Conservation (phyloP, 2,329 filamentous ascomycete genomes). For the Claviceps fusiformis region DNA sequence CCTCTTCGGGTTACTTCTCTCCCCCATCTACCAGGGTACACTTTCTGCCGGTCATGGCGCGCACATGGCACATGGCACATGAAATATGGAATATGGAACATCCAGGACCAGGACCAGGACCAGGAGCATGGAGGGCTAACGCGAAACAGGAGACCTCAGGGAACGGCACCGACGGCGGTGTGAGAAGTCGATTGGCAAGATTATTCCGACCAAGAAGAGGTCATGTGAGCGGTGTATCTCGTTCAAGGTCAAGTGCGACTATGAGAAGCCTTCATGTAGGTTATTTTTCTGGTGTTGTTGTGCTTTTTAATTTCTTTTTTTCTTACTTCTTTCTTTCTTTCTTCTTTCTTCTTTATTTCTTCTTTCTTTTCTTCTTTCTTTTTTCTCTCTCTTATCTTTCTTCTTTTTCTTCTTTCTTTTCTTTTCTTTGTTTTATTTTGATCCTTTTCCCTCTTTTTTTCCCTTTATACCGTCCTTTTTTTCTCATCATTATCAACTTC, state of each 20-base stretch:
- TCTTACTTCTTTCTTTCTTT: not conserved
- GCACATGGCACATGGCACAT: not conserved
- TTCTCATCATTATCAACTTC: not conserved
- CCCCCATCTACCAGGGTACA: not conserved
- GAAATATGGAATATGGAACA: no score
- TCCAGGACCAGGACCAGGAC: no score
- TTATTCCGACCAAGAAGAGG: slow-evolving; percentile 7
- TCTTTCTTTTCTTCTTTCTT: not conserved
- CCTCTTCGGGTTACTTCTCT: not conserved
- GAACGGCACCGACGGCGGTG: slow-evolving; percentile 6
- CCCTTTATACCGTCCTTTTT: no score
- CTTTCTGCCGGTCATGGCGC: not conserved
- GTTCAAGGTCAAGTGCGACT: slow-evolving; percentile 8
- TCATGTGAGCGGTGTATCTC: slow-evolving; percentile 8
- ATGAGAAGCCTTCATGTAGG: slow-evolving; percentile 5
- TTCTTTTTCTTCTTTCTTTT: not conserved
- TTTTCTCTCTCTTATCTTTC: no score
- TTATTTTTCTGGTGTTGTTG: not conserved
- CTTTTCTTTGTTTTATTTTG: not conserved
- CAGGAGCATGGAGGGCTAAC: not conserved
- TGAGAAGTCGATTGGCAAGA: slow-evolving; percentile 7
- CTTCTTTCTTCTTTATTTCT: not conserved
- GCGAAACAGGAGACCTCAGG: slow-evolving; percentile 3
- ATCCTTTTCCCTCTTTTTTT: not conserved
- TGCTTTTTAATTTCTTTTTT: not conserved